Base-by-base conservation (phyloP, 2,329 filamentous ascomycete genomes). In the Scedosporium minutisporum region DNA sequence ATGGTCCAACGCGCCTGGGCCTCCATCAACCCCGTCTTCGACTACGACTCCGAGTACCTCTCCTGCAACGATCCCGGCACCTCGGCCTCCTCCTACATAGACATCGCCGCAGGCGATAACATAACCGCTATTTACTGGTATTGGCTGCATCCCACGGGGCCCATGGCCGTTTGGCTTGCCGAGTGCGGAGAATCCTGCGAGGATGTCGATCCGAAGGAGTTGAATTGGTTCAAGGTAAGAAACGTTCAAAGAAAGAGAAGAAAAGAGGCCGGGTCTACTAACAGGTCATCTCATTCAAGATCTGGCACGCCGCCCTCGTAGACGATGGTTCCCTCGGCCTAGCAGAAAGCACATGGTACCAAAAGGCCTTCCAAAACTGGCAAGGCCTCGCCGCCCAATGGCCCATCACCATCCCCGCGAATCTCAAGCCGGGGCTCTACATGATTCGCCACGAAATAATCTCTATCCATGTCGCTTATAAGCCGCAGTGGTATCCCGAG, bases 391-490 rank as follows among this genome's bases (percentile, higher is more conserved):
- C 77, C 69, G 80, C 80, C 73, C 78, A 75, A 68, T 75, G 75
- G 69, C 76, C 75, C 64, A 74, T 82, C 65, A 78, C 74, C 18
- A 75, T 83, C 55, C 81, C 81, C 61, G 67, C 71, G 53, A 65
- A 64, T 63, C 75, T 83, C 48, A 76, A 74, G 38, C 70, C 77
- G 27, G 80, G 80, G 63, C 79, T 81, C 72, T 83, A 83, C 69
- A 74, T 83, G 63, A 69, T 83, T 65, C 79, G 81, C 62, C 78
- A 82, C 69, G 81, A 83, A 71, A 82, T 82, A 69, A 82, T 83
- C 64, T 81, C 75, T 59, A 78, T 77, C 57, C 81, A 83, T 73
- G 76, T 77, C 65, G 76, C 78, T 38, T 71, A 71, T 2, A 69
- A 73, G 27, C 78, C 78, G 60, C 79, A 82, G 72, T 81, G 81